phyloP scores from a whole-genome alignment of 805 yeast genomes.

The Zygotorulaspora sp. region DNA sequence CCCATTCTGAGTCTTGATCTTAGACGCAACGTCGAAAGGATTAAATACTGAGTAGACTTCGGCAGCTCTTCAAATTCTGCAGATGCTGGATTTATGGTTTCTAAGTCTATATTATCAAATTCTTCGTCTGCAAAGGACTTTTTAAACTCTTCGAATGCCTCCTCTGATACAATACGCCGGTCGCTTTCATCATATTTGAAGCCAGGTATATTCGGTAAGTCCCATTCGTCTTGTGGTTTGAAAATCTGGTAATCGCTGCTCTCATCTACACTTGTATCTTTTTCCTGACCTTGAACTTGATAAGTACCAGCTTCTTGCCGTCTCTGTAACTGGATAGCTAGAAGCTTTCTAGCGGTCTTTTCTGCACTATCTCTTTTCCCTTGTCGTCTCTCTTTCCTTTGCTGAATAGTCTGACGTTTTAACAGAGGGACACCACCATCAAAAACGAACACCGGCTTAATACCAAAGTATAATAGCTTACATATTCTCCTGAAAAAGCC shows the following conservation, averaged over 20 bases:
- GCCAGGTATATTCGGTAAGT: conserved; percentile 66
- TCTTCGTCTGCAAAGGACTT: conserved; percentile 49
- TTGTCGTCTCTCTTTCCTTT: conserved; percentile 67
- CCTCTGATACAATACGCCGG: conserved; percentile 66
- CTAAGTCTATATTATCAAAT: conserved; percentile 64
- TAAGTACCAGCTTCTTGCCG: too few relatives aligned
- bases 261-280: conserved; percentile 2
- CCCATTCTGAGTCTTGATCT: conserved; percentile 94
- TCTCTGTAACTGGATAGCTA: conserved; percentile 74
- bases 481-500: conserved; percentile 94
- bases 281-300: conserved; percentile 5
- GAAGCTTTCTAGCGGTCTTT: conserved; percentile 71
- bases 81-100: conserved; percentile 78
- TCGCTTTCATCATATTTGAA: conserved; percentile 55
- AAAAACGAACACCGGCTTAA: conserved; percentile 83
- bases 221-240: conserved; percentile 70
- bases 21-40: conserved; percentile 73
- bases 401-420: conserved; percentile 71
- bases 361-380: conserved; percentile 67
- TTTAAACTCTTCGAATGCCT: conserved; percentile 61
- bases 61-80: conserved; percentile 74
- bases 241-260: conserved; percentile 30
- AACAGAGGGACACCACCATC: conserved; percentile 92
- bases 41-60: conserved; percentile 79
- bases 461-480: conserved; percentile 82